Evolutionary conservation across 169 alveolate genomes (phyloP), one percentile per base, ranked within the genome.

Genomic region (Plasmodium knowlesi): DNA sequence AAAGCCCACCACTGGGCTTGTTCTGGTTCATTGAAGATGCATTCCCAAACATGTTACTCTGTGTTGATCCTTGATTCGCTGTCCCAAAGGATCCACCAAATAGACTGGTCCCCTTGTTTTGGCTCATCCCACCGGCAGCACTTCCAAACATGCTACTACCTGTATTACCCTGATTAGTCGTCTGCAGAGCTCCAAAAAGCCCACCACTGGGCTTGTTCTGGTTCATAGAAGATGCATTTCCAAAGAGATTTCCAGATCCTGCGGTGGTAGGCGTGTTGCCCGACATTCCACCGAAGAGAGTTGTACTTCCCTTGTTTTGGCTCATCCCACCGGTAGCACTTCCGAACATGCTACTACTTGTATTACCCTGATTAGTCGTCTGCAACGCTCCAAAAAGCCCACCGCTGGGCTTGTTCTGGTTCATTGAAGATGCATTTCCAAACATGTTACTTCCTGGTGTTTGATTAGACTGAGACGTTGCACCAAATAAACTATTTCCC

Each of bases 11-110:
- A 32, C 84, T 32, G n/a, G n/a, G n/a, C 39, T 76, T 81, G 54
- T 34, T 90, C 30, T 90, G 94, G 14, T 53, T 57, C 93, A 84
- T 54, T 1, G 84, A 12, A 53, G 89, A 82, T 14, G 93, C 85
- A 85, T 74, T 85, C 25, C 93, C 93, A 85, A 85, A 85, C 41
- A 85, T 70, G 43, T 53, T 83, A 67, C 73, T 90, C 46, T 50
- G 34, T 5, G 90, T 28, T 25, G 70, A 43, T 79, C 71, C 70
- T 67, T 30, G 90, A 9, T 32, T 85, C 57, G 80, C 70, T 22
- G 53, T 34, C 14, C 93, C 93, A 85, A 85, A 85, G 12, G 80
- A 19, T 3, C 93, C 84, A 50, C 93, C 84, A 16, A 73, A 61
- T 61, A 61, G 5, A 14, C 74, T 61, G 32, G 32, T 61, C 14